These are phyloP conservation scores for Trifolium subterraneum DNA, from an alignment of 306 rosid species.

Conservation along the genomic window DNA sequence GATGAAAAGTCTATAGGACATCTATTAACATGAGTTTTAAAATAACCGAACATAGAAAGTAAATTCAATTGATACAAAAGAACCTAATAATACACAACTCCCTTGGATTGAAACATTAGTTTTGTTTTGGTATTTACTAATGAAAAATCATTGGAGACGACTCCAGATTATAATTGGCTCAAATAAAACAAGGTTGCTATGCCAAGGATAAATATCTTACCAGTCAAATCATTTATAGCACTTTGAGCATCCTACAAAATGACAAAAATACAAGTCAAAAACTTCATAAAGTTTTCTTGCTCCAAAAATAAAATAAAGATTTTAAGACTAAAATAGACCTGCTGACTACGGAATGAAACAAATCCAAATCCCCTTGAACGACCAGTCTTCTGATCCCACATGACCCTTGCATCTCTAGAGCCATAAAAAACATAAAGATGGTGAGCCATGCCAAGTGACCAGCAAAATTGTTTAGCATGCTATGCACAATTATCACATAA, in stretches of 20 bases:
- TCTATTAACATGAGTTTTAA: background rate
- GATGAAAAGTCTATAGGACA: background rate
- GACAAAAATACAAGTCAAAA: conserved; percentile 29
- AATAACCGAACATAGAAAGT: background rate
- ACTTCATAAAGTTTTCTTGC: conserved; percentile 1
- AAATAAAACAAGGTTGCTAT: conserved; percentile 24
- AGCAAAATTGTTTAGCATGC: conserved; percentile 23
- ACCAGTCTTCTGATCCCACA: conserved; percentile 99
- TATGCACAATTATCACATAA: background rate
- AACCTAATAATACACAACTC: background rate
- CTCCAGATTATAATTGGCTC: background rate
- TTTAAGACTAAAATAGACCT: conserved; percentile 53
- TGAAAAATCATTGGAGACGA: conserved; percentile 13
- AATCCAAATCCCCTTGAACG: conserved; percentile 99
- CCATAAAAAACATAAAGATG: conserved; percentile 30
- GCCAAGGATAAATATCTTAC: conserved; percentile 54
- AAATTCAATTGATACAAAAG: conserved; percentile 7
- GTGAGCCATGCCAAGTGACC: conserved; percentile 14
- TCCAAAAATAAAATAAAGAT: background rate
- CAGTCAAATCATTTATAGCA: conserved; percentile 94
- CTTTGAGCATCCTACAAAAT: conserved; percentile 91
- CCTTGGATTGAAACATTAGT: conserved; percentile 1
- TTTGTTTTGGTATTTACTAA: background rate
- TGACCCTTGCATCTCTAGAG: conserved; percentile 94
- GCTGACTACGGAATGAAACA: conserved; percentile 92